Conservation (phyloP, 192 early-diverging fungal genomes). For the Umbelopsis sp. region DNA sequence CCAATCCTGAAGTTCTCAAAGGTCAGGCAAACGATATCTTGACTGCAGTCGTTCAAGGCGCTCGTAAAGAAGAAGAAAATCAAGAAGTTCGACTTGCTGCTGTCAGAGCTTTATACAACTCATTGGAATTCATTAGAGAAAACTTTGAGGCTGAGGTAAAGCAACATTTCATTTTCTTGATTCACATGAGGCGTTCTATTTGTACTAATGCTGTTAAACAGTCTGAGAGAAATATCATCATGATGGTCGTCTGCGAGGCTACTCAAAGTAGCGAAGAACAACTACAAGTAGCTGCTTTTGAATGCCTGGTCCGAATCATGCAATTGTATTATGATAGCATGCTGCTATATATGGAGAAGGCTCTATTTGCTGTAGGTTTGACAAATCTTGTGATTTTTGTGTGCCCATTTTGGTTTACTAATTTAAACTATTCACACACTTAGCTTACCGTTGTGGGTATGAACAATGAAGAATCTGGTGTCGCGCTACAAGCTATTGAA, state of each 20-base stretch:
- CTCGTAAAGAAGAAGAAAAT: constrained; percentile 87
- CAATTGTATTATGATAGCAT: constrained; percentile 96
- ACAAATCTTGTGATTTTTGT: background rate
- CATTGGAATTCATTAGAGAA: constrained; percentile 90
- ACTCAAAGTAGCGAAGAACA: constrained; percentile 75
- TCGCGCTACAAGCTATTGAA: constrained; percentile 97
- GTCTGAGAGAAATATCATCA: constrained; percentile 96
- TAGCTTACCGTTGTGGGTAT: constrained; percentile 90
- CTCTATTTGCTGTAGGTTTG: constrained; percentile 80
- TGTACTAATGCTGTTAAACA: constrained; percentile 23
- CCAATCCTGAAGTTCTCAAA: constrained; percentile 78
- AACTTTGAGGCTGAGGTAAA: constrained; percentile 90
- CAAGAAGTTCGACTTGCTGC: constrained; percentile 88
- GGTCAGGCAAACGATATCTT: constrained; percentile 88
- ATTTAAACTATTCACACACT: constrained; percentile 15
- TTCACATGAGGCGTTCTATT: background rate
- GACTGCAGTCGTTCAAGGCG: constrained; percentile 93
- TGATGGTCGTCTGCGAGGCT: constrained; percentile 98
- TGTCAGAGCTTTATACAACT: constrained; percentile 89
- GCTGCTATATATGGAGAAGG: constrained; percentile 96
- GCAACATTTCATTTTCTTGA: background rate
- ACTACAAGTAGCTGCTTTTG: constrained; percentile 88
- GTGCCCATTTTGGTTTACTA: background rate
- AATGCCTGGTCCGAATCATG: constrained; percentile 97
- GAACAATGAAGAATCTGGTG: constrained; percentile 84